phyloP scores from a whole-genome alignment of 1,284 basidiomycete genomes.

The Amylostereum chailletii region DNA sequence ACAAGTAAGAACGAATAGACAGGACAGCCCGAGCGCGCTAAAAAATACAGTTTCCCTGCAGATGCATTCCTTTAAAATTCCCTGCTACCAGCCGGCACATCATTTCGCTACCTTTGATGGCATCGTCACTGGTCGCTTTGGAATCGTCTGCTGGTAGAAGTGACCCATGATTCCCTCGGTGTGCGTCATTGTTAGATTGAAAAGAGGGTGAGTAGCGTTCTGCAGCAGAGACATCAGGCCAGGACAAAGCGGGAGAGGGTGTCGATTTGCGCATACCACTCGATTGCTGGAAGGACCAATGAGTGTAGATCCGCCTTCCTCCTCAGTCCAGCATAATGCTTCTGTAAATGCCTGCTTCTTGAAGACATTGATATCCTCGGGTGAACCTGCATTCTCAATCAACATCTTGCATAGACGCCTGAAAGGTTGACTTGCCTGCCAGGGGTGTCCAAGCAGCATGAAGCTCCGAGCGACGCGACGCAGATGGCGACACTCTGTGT shows the following conservation, averaged over 20 bases:
- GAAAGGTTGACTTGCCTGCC: constrained; percentile 19
- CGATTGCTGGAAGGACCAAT: constrained; percentile 62
- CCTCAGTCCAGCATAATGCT: constrained; percentile 70
- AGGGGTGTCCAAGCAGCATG: constrained; percentile 32
- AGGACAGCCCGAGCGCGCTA: no score
- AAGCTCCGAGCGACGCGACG: constrained; percentile 32
- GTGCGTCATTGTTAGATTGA: constrained; percentile 75
- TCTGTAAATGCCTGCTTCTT: constrained; percentile 50
- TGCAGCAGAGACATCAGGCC: constrained; percentile 19
- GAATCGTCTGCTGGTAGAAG: constrained; percentile 64
- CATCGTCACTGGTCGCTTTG: constrained; percentile 12
- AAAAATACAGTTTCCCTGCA: no score
- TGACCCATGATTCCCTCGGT: constrained; percentile 64
- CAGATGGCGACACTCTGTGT: constrained; percentile 56
- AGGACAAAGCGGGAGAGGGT: not conserved
- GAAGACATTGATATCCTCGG: constrained; percentile 24
- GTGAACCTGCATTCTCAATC: constrained; percentile 8
- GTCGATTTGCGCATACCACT: constrained; percentile 45
- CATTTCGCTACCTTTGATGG: not conserved
- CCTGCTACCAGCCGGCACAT: no score
- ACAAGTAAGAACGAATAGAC: no score
- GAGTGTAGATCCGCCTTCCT: constrained; percentile 52
- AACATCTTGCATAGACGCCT: no score
- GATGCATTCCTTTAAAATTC: no score
- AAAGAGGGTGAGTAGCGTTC: constrained; percentile 88